Evolutionary conservation across 106 monocot genomes (phyloP).

Genomic region (Posidonia australis): DNA sequence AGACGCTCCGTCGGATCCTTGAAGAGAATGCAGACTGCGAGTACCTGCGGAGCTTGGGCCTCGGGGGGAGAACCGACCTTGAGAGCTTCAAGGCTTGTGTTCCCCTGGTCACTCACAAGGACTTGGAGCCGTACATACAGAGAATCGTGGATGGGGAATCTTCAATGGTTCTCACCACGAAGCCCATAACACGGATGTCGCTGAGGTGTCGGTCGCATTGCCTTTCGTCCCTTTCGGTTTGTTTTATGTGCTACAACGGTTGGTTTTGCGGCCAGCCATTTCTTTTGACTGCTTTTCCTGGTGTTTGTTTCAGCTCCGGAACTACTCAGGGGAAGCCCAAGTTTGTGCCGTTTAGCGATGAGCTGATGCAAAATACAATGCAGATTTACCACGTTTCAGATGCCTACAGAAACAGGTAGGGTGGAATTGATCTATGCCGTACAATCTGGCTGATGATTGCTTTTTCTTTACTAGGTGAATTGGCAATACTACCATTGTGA

Average conservation of each 20-base stretch:
- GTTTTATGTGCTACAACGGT: too few species aligned
- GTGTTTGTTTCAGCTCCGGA: slow-evolving; percentile 41
- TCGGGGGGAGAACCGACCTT: slow-evolving; percentile 55
- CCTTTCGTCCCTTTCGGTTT: too few species aligned
- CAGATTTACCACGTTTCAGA: slow-evolving; percentile 58
- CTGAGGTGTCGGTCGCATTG: slow-evolving; percentile 50
- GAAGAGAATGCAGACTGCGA: slow-evolving; percentile 58
- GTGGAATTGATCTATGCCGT: neutral
- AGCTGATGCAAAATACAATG: slow-evolving; percentile 44
- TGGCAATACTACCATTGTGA: neutral
- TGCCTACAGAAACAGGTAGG: slow-evolving; percentile 66
- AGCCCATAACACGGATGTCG: slow-evolving; percentile 57
- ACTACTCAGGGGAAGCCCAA: slow-evolving; percentile 66
- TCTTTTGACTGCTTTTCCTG: too few species aligned
- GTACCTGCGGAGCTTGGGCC: slow-evolving; percentile 62
- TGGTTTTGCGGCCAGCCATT: too few species aligned
- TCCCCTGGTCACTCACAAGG: slow-evolving; percentile 59
- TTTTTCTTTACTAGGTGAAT: neutral
- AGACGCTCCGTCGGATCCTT: slow-evolving; percentile 57
- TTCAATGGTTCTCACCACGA: slow-evolving; percentile 56
- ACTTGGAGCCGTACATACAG: slow-evolving; percentile 65
- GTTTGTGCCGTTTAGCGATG: slow-evolving; percentile 54
- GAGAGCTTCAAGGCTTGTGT: slow-evolving; percentile 65
- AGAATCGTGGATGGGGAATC: slow-evolving; percentile 67
- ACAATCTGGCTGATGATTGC: neutral